Evolutionary conservation across 2,329 filamentous ascomycete species (phyloP), one percentile per base, ranked within the genome.

Genomic region (Parafenestella ontariensis): DNA sequence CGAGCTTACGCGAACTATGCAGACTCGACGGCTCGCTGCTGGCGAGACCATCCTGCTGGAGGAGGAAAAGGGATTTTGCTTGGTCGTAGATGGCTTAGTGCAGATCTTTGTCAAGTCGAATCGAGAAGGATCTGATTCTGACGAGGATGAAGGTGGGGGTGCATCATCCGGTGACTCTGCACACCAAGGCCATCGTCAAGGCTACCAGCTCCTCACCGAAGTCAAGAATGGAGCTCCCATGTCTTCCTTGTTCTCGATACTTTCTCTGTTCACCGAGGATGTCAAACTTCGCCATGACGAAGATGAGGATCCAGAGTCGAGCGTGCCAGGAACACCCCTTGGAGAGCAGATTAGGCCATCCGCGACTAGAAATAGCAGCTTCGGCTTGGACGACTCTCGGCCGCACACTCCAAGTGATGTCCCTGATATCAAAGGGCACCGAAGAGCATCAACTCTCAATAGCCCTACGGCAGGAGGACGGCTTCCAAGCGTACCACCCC

Each of bases 71-170:
- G 95, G 95, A 0, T 99, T 99, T 69, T 99, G 95, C 73, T 83
- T 99, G 52, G 95, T 99, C 5, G 96, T 99, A 3, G 95, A 99
- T 76, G 95, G 95, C 1, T 77, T 96, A 24, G 93, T 99, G 0
- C 92, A 99, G 75, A 98, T 99, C 49, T 99, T 98, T 73, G 95
- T 99, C 75, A 98, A 97, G 74, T 97, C 94, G 1, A 87, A 88
- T 39, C 62, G 73, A 24, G 79, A 79, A 41, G 77, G 76, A 10
- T 76, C 76, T 23, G 78, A 79, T 52, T 77, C 75, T 20, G 79
- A 81, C 56, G 70, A 75, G 57, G 65, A 77, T 51, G 71, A 78
- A 11, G 78, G 79, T 26, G 83, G 82, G n/a, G 81, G 58, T 7
- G 58, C 47, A 6, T 60, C 64, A 4, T 60, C 69, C 5, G 67